A percentile compares a stretch with the other conserved stretches of the same genome.
These are phyloP conservation scores for Fonsecaea multimorphosa DNA, from an alignment of 2,329 filamentous ascomycete species.

Conservation along the genomic window DNA sequence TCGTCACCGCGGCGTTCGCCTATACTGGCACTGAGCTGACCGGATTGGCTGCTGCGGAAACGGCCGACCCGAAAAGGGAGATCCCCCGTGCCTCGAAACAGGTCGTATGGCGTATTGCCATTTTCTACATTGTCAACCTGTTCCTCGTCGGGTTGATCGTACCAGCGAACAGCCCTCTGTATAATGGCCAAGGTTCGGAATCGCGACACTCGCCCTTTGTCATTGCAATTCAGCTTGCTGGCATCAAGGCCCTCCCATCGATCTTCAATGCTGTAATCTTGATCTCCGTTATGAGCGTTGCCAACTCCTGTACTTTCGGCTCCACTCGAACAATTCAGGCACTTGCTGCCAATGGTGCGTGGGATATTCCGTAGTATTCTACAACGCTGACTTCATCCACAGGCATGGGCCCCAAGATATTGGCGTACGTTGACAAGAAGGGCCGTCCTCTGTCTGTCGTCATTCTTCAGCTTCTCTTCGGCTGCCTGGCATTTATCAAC, in stretches of 20 bases:
- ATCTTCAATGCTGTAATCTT: constrained; percentile 96
- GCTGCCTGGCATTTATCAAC: constrained; percentile 79
- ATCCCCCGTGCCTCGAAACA: constrained; percentile 88
- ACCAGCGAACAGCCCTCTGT: constrained; percentile 55
- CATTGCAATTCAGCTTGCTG: constrained; percentile 84
- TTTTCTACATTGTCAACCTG: constrained; percentile 88
- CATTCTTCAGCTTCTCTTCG: constrained; percentile 67
- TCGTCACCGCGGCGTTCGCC: constrained; percentile 68
- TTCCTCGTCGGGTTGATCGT: constrained; percentile 83
- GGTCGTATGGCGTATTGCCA: constrained; percentile 87
- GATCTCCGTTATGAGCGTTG: constrained; percentile 85
- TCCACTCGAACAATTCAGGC: constrained; percentile 89
- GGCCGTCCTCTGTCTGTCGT: constrained; percentile 82
- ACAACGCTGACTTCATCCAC: constrained; percentile 14
- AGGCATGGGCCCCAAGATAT: constrained; percentile 75
- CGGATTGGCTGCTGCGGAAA: constrained; percentile 65
- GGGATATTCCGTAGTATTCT: neutral
- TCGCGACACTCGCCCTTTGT: constrained; percentile 87
- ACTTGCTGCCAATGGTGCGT: constrained; percentile 60
- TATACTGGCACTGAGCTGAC: constrained; percentile 68
- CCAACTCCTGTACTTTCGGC: constrained; percentile 89
- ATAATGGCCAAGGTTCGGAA: constrained; percentile 67
- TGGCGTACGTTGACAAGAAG: constrained; percentile 81
- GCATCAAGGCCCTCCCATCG: constrained; percentile 79
- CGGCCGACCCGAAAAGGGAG: constrained; percentile 67